Evolutionary conservation across 1,284 basidiomycete genomes (phyloP), one percentile per base, ranked within the genome.

Genomic region (Leucoagaricus sp.): DNA sequence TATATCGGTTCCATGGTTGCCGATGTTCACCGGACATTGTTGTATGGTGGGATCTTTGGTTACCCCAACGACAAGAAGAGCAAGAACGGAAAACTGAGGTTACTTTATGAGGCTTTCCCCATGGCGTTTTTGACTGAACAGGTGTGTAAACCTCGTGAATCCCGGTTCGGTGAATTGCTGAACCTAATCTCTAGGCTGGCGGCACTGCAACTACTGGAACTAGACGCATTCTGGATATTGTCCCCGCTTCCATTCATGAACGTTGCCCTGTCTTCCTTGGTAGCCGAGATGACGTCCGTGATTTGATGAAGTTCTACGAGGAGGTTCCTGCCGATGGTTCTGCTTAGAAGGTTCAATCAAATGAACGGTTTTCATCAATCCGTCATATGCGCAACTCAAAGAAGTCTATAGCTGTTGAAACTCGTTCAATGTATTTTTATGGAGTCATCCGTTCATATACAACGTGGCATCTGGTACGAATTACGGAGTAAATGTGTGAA

Each of bases 1-100:
- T 99, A 99, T 76, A 98, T 99, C 69, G 97, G 96, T 28, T 97
- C 94, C 61, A 99, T 99, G 97, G 97, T 99, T 44, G 94, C 95
- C 49, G 95, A 97, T 73, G 94, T 96, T 23, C 96, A 99, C 76
- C 86, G 96, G 64, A 99, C 97, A 6, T 77, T 99, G 46, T 80
- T 99, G 6, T 99, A 99, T 70, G 97, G 97, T 40, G 97, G 97
- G 49, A 98, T 99, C 70, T 99, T 99, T 68, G 94, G 96, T 34
- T 99, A 99, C 75, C 97, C 97, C 5, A 89, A 89, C 67, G 97
- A 99, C 78, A 98, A 94, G 83, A 99, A 99, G 85, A 93, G 86
- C 76, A 97, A 96, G 80, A 89, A 76, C 64, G 96, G 96, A 57
- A 99, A 99, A 78, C 81, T 99, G 65, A 84, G 97, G 67, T 78